Evolutionary conservation across 371 early-diverging fungal species (phyloP).

Genomic region (Rhizopus arrhizus): DNA sequence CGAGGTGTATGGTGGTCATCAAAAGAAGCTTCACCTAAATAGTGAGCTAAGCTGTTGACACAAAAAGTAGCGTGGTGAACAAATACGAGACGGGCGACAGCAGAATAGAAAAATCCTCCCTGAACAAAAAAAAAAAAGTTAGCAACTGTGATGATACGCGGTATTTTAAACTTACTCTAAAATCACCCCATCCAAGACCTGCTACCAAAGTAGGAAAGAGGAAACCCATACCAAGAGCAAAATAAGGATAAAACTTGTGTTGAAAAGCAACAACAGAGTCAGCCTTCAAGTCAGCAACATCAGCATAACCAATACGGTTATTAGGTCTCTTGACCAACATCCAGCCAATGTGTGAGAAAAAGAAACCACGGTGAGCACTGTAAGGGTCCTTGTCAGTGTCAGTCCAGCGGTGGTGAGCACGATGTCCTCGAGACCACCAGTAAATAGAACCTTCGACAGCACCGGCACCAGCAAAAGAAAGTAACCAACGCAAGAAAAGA

Average conservation of each 20-base stretch:
- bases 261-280: constrained; percentile 81
- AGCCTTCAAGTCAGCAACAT: constrained; percentile 81
- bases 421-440: constrained; percentile 87
- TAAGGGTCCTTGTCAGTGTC: constrained; percentile 93
- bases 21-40: constrained; percentile 78
- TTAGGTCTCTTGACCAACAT: constrained; percentile 81
- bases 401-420: constrained; percentile 89
- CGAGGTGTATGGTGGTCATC: constrained; percentile 82
- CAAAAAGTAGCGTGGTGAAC: constrained; percentile 95
- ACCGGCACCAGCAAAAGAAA: constrained; percentile 70
- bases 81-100: constrained; percentile 75
- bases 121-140: constrained; percentile 17
- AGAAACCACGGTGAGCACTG: constrained; percentile 81
- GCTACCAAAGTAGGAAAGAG: constrained; percentile 80
- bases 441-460: constrained; percentile 83
- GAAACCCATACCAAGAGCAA: constrained; percentile 75
- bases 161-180: constrained; percentile 45
- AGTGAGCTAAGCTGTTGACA: constrained; percentile 88
- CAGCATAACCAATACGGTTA: constrained; percentile 74
- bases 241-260: constrained; percentile 78
- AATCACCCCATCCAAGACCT: constrained; percentile 89
- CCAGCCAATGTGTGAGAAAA: constrained; percentile 91
- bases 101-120: constrained; percentile 90
- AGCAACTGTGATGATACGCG: not conserved
- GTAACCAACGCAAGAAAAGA: constrained; percentile 55